A percentile compares a stretch with the other conserved stretches of the same genome.
Evolutionary conservation across 2,329 filamentous ascomycete genomes (phyloP).

Genomic region (Microcyclospora pomicola): DNA sequence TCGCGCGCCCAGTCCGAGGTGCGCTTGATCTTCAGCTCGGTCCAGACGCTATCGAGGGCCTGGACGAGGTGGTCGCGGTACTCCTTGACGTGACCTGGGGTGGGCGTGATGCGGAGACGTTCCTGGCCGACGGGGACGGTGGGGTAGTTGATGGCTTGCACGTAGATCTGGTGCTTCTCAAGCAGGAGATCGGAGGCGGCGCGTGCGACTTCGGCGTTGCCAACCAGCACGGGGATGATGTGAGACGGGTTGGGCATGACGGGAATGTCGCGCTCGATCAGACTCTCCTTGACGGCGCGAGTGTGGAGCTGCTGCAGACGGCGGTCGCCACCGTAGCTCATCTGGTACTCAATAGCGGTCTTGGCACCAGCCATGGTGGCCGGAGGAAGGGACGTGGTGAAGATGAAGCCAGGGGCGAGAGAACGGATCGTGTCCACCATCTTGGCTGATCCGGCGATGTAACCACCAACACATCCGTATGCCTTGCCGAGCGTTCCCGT

Average conservation of each 20-base stretch:
- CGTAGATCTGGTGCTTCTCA: conserved; percentile 83
- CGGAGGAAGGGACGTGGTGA: conserved; percentile 90
- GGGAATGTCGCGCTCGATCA: conserved; percentile 70
- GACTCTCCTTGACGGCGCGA: conserved; percentile 75
- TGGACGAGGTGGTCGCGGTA: conserved; percentile 75
- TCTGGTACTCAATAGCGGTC: conserved; percentile 87
- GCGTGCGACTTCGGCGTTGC: conserved; percentile 86
- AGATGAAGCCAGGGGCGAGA: conserved; percentile 93
- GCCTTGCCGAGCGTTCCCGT: conserved; percentile 95
- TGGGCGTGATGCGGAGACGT: conserved; percentile 87
- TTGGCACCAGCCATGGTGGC: conserved; percentile 93
- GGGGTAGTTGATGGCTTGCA: conserved; percentile 98
- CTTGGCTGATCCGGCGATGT: conserved; percentile 79
- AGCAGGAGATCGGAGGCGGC: conserved; percentile 83
- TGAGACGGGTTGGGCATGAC: conserved; percentile 97
- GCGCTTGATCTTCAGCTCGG: conserved; percentile 75
- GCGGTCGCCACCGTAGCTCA: conserved; percentile 70
- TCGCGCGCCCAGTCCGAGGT: conserved; percentile 82
- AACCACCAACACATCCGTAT: conserved; percentile 93
- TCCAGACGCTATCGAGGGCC: conserved; percentile 80
- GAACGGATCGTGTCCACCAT: conserved; percentile 90
- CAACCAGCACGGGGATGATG: conserved; percentile 87
- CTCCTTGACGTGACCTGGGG: conserved; percentile 74
- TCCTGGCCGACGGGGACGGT: conserved; percentile 98
- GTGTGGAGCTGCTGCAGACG: conserved; percentile 92